Conservation (phyloP, 2,329 filamentous ascomycete genomes). For the Aureobasidium vineae region DNA sequence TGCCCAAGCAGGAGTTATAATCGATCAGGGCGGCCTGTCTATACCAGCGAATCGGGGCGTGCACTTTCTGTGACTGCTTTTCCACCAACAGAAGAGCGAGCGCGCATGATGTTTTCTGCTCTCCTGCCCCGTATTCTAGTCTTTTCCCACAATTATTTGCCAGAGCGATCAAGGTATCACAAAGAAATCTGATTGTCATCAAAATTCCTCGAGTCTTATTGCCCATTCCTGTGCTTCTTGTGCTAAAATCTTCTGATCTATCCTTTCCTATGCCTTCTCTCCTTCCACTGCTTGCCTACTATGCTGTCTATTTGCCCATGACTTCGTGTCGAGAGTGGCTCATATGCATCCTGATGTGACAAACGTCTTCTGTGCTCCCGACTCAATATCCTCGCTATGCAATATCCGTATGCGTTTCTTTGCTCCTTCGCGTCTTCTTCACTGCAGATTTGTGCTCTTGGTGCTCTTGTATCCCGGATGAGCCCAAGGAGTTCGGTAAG, state of each 20-base stretch:
- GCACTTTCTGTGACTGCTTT: neutral
- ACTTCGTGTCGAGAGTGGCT: neutral
- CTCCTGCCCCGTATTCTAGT: neutral
- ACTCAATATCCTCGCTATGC: neutral
- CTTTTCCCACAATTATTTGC: neutral
- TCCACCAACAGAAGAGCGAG: neutral
- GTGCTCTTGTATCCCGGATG: neutral
- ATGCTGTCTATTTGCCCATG: neutral
- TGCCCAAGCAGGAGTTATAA: constrained; percentile 15
- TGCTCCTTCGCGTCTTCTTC: neutral
- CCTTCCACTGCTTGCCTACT: neutral
- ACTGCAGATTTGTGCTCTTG: neutral
- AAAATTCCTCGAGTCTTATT: neutral
- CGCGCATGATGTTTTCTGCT: neutral
- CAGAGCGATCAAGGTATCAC: neutral
- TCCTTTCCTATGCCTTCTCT: neutral
- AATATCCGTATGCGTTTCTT: neutral
- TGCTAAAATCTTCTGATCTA: neutral
- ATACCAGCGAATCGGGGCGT: constrained; percentile 11
- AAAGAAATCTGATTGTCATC: neutral
- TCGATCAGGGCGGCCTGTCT: neutral
- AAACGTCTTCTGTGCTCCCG: neutral
- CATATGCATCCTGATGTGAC: neutral
- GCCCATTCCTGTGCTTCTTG: neutral
- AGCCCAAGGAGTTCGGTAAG: neutral